Evolutionary conservation across 1,284 basidiomycete species (phyloP).

Genomic region (Abortiporus biennis): DNA sequence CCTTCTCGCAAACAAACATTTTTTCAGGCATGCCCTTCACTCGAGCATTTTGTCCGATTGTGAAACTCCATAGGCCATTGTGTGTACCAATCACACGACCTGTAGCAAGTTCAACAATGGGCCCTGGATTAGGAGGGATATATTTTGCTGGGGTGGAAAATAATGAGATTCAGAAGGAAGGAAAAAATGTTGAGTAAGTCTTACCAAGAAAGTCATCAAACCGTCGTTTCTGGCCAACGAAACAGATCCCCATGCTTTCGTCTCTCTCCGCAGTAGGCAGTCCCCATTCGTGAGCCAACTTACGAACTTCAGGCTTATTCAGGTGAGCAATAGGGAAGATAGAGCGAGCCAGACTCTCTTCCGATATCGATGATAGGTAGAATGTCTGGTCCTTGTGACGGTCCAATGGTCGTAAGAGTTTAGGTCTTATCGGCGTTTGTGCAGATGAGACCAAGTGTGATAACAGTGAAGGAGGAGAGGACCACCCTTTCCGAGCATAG

Average conservation of each 20-base stretch:
- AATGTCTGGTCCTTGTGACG: constrained; percentile 88
- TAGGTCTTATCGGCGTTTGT: constrained; percentile 35
- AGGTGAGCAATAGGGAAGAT: constrained; percentile 76
- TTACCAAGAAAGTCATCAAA: constrained; percentile 77
- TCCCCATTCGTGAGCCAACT: constrained; percentile 60
- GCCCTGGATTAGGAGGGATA: constrained; percentile 59
- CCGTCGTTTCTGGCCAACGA: constrained; percentile 77
- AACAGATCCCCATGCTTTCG: constrained; percentile 98
- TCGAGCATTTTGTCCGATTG: constrained; percentile 78
- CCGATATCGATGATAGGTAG: constrained; percentile 79
- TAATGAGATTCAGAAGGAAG: constrained; percentile 5
- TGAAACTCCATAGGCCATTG: constrained; percentile 81
- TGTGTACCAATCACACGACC: constrained; percentile 61
- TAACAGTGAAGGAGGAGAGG: constrained; percentile 14
- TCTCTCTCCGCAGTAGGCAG: constrained; percentile 76
- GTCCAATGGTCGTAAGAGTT: constrained; percentile 65
- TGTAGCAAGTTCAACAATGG: constrained; percentile 55
- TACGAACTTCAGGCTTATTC: constrained; percentile 70
- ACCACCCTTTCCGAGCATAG: constrained; percentile 76
- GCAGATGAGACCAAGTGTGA: too few relatives aligned
- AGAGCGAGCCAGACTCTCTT: constrained; percentile 57
- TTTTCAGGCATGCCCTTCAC: constrained; percentile 57
- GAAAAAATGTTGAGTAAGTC: constrained; percentile 14
- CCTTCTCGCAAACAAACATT: constrained; percentile 79
- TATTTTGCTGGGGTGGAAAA: constrained; percentile 59